Evolutionary conservation across 2,329 filamentous ascomycete genomes (phyloP).

Genomic region (Lachnellula arida): DNA sequence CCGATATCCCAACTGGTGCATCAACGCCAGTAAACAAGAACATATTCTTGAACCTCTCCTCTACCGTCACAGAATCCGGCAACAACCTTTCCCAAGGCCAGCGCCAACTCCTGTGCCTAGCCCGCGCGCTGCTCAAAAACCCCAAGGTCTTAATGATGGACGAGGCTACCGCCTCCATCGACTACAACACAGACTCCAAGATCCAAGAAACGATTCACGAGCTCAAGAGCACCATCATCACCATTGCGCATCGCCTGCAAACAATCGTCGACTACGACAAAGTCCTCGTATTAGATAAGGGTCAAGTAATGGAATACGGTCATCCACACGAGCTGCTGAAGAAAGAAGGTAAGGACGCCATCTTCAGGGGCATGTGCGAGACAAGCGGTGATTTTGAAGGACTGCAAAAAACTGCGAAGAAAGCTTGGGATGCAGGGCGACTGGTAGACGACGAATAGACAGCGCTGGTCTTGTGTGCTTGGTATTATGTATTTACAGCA

Average conservation of each 20-base stretch:
- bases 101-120: constrained; percentile 88
- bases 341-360: constrained; percentile 48
- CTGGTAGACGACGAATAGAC: constrained; percentile 35
- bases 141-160: constrained; percentile 98
- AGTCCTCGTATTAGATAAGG: constrained; percentile 89
- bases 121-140: constrained; percentile 83
- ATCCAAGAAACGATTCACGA: constrained; percentile 97
- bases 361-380: constrained; percentile 64
- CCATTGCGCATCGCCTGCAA: constrained; percentile 90
- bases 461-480: neutral
- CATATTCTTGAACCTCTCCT: constrained; percentile 82
- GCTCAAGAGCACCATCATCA: constrained; percentile 88
- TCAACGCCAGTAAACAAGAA: constrained; percentile 73
- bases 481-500: neutral
- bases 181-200: constrained; percentile 91
- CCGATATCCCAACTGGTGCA: constrained; percentile 27
- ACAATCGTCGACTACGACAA: constrained; percentile 99
- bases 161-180: constrained; percentile 94
- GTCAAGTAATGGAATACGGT: constrained; percentile 81
- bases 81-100: constrained; percentile 95
- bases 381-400: constrained; percentile 60
- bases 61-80: constrained; percentile 81
- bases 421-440: constrained; percentile 39
- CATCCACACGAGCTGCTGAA: constrained; percentile 79
- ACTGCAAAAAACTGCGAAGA: constrained; percentile 48